These are phyloP conservation scores for Mikania micrantha DNA, from an alignment of 129 eudicot species.

Conservation along the genomic window DNA sequence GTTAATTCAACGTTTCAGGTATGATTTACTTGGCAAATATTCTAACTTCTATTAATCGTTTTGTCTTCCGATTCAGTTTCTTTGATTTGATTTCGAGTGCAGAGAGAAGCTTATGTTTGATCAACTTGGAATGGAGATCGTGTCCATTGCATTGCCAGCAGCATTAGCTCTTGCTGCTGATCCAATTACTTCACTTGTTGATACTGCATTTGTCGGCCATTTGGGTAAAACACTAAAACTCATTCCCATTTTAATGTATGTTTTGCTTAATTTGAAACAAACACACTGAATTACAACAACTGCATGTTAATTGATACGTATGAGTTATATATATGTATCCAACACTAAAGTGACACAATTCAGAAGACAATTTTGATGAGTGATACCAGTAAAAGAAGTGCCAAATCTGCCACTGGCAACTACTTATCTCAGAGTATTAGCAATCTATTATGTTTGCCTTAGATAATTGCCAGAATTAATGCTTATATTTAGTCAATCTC, in stretches of 20 bases:
- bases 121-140: constrained; percentile 67
- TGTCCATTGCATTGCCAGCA: constrained; percentile 90
- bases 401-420: background rate
- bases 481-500: background rate
- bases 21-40: background rate
- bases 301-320: background rate
- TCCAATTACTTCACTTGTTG: constrained; percentile 79
- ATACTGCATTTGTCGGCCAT: constrained; percentile 89
- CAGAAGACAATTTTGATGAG: background rate
- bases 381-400: background rate
- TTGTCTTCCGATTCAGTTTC: background rate
- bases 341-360: background rate
- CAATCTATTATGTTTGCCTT: background rate
- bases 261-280: background rate
- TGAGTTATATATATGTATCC: background rate
- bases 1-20: constrained; percentile 34
- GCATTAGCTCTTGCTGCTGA: constrained; percentile 94
- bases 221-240: constrained; percentile 63
- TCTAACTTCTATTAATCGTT: background rate
- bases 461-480: background rate
- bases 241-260: background rate
- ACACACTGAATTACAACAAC: background rate
- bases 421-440: background rate
- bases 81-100: constrained; percentile 17
- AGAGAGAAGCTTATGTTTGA: constrained; percentile 56